Conservation (phyloP, 768 basidiomycete species). For the Mycena galericulata region DNA sequence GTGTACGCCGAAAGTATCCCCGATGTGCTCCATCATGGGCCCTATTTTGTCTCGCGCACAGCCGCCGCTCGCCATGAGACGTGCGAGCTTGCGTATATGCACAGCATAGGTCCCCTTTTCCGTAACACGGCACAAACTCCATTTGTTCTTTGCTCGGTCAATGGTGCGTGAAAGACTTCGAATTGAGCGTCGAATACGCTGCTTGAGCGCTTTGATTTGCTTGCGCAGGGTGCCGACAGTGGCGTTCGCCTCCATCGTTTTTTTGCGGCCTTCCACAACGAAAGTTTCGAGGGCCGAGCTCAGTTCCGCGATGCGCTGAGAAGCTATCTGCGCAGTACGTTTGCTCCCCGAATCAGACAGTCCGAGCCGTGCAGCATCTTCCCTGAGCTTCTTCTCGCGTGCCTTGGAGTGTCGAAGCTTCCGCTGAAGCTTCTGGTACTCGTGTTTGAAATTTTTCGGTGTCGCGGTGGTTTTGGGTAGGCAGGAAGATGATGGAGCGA, state of each 20-base stretch:
- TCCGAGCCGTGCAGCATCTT: not conserved
- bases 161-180: not conserved
- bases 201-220: constrained; percentile 3
- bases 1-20: constrained; percentile 22
- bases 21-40: constrained; percentile 20
- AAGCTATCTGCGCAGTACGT: not conserved
- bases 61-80: too few relatives aligned
- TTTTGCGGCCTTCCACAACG: not conserved
- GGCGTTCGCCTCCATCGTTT: not conserved
- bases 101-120: too few relatives aligned
- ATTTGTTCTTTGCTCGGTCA: constrained; percentile 15
- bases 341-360: not conserved
- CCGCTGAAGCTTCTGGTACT: not conserved
- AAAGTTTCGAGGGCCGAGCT: not conserved
- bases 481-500: not conserved
- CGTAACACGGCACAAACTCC: too few relatives aligned
- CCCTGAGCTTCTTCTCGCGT: not conserved
- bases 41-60: too few relatives aligned
- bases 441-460: not conserved
- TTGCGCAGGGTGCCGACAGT: not conserved
- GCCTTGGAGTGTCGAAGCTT: not conserved
- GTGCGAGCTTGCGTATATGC: too few relatives aligned
- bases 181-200: not conserved
- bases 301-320: not conserved
- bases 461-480: not conserved